Percentiles rank a stretch among this genome's conserved stretches.
Conservation (phyloP, 2,329 filamentous ascomycete genomes). For the Ustulina deusta region DNA sequence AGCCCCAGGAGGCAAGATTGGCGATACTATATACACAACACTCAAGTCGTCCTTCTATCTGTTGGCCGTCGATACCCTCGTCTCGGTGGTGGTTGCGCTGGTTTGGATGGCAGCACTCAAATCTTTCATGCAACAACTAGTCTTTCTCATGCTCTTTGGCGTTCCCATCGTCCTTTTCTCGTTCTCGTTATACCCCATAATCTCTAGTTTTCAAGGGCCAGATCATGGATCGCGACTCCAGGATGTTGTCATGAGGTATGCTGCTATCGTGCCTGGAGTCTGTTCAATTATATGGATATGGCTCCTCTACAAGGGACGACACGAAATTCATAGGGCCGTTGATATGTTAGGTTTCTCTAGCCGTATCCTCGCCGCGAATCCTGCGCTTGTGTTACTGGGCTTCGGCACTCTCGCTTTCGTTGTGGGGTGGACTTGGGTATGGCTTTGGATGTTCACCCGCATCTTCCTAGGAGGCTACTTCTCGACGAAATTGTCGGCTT, state of each 20-base stretch:
- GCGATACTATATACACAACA: constrained; percentile 94
- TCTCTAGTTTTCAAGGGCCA: constrained; percentile 85
- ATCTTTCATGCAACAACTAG: constrained; percentile 87
- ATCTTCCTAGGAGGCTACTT: constrained; percentile 95
- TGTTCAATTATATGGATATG: constrained; percentile 85
- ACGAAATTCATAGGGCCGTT: constrained; percentile 84
- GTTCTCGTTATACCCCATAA: constrained; percentile 90
- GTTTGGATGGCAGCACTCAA: constrained; percentile 90
- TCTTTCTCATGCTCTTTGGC: constrained; percentile 82
- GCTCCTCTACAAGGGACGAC: constrained; percentile 82
- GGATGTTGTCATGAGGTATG: constrained; percentile 89
- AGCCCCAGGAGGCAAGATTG: constrained; percentile 75
- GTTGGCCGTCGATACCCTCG: constrained; percentile 88
- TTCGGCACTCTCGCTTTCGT: constrained; percentile 80
- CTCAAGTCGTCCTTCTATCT: constrained; percentile 89
- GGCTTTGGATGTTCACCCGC: constrained; percentile 96
- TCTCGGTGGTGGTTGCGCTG: constrained; percentile 88
- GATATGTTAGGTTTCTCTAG: constrained; percentile 93
- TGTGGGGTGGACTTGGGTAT: constrained; percentile 92
- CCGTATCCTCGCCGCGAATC: constrained; percentile 85
- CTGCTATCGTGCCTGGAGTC: constrained; percentile 79
- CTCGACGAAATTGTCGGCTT: constrained; percentile 69
- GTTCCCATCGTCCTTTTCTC: constrained; percentile 89
- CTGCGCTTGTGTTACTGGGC: constrained; percentile 85
- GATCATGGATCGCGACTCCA: constrained; percentile 83